phyloP scores from a whole-genome alignment of 345 rosid species.

The Kernera saxatilis region DNA sequence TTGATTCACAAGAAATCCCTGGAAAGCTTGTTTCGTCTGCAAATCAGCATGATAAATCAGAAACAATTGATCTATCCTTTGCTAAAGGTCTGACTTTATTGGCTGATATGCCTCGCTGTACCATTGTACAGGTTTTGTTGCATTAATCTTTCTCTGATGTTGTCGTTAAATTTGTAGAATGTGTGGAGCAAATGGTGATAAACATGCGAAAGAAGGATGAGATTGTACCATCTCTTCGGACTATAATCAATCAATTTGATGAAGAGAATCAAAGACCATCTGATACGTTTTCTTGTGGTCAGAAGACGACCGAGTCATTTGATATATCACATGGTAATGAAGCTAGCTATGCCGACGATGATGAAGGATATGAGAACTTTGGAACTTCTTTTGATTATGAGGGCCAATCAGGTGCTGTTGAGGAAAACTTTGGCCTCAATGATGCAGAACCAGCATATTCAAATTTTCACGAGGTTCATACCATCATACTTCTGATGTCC shows the following conservation, averaged over 20 bases:
- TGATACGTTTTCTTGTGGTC: conserved; percentile 45
- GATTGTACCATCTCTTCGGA: conserved; percentile 67
- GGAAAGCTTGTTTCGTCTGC: conserved; percentile 56
- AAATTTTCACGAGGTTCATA: conserved; percentile 54
- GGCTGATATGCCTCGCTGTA: conserved; percentile 12
- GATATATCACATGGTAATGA: conserved; percentile 36
- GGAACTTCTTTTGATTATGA: conserved; percentile 48
- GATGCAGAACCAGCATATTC: conserved; percentile 45
- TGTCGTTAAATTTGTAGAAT: conserved; percentile 43
- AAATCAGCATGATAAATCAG: conserved; percentile 44
- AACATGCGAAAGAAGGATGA: conserved; percentile 61
- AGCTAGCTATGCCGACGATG: conserved; percentile 42
- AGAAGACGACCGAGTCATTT: conserved; percentile 36
- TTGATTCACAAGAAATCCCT: conserved; percentile 84
- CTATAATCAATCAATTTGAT: conserved; percentile 60
- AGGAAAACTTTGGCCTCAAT: conserved; percentile 37
- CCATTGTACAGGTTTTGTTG: neutral
- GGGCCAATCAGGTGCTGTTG: conserved; percentile 41
- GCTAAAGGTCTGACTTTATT: conserved; percentile 55
- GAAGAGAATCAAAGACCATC: conserved; percentile 60
- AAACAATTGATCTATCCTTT: conserved; percentile 67
- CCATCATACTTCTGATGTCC: neutral
- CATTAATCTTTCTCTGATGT: neutral
- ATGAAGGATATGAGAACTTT: conserved; percentile 47
- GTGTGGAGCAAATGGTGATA: conserved; percentile 58